Evolutionary conservation across 2,329 filamentous ascomycete genomes (phyloP), one percentile per base, ranked within the genome.

Genomic region (Aspergillus sergii): DNA sequence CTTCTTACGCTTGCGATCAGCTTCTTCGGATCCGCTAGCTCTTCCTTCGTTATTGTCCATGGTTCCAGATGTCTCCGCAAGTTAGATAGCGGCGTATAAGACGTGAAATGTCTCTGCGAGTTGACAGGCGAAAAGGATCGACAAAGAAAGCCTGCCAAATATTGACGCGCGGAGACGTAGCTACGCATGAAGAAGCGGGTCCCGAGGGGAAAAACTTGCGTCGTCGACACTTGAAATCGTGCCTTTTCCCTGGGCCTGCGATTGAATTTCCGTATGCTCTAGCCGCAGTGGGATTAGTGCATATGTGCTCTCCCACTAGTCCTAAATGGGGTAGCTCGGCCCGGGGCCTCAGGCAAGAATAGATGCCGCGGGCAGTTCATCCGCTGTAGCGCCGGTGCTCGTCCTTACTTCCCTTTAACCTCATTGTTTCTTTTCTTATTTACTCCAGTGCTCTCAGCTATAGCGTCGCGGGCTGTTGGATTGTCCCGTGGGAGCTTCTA

Each of bases 1-100:
- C 75, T 86, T 89, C 85, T 87, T 88, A 84, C 82, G 80, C 75
- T 78, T 74, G 69, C 75, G 73, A 75, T 74, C 73, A 71, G 72
- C 66, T 69, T 70, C 66, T 64, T 65, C 70, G 57, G 63, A 58
- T 71, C 70, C 67, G 34, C 75, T 73, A 70, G 64, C 64, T 73
- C 70, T 62, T 68, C 68, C 69, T 64, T 68, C 73, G 73, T 76
- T 71, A 70, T 73, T 72, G 69, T 75, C 74, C 77, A 76, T 75
- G 67, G 69, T 65, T 64, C 61, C 51, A 36, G 23, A 10, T 34
- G 26, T 36, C 39, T 43, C 55, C 39, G 12, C 14, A 30, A 39
- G 11, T 43, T 16, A 45, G 26, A 39, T 28, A 30, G 36, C 28
- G 21, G 58, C 10, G 50, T n/a, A 39, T 55, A 30, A 50, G 41